Evolutionary conservation across 805 yeast species (phyloP), one percentile per base, ranked within the genome.

Genomic region (Lachancea quebecensis): DNA sequence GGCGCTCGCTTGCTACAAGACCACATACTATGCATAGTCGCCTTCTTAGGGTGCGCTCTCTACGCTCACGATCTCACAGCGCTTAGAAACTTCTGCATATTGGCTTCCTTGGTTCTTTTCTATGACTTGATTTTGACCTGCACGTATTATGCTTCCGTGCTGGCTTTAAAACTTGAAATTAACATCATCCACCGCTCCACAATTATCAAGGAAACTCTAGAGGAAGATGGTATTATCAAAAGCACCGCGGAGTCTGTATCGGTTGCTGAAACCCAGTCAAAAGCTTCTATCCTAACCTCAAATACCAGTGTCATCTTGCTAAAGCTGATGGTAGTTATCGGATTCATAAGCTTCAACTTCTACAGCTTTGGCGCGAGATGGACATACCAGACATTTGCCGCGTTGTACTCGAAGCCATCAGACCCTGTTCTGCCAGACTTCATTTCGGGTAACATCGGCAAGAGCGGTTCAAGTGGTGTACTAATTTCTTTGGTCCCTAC

Each of bases 181-280:
- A 80, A 79, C 61, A 73, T 85, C 49, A 93, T 93, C 45, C 87
- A 90, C 65, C 79, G 87, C 52, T 84, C 88, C 39, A 80, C 86
- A 48, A 78, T 79, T 45, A 76, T 89, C 60, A 81, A 83, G 60
- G 80, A 78, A 50, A 88, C 86, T 27, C 72, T 91, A 51, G 93
- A 90, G 69, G 99, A 91, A 62, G 99, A 91, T 59, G 98, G 99
- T 21, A 77, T 91, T 30, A 75, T 85, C 37, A 78, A 79, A 34
- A 64, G 70, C 39, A 84, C 85, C 30, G 96, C 96, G 10, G 80
- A 78, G 51, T 74, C 79, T 33, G 90, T 89, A 31, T 79, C 52
- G 49, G 45, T 55, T n/a, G 57, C 62, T 16, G 64, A 59, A 32
- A 55, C 51, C 18, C 42, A 47, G 38, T 46, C 55, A 10, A 50